Base-by-base conservation (phyloP, 805 yeast species). In the Wickerhamiella domercqiae region DNA sequence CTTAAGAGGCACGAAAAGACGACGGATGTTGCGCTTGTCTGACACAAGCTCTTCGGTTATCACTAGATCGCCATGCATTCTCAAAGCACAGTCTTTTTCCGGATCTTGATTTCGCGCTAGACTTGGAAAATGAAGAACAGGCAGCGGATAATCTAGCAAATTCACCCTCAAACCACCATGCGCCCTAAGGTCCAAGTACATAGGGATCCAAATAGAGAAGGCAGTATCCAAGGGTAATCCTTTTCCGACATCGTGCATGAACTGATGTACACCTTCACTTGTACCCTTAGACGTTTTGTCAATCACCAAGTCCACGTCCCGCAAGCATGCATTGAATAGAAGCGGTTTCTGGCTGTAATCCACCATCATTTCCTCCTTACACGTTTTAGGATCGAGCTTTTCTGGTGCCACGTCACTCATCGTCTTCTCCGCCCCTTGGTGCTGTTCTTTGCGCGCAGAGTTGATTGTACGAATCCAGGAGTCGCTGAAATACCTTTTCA, bases 141-240 rank as follows among this genome's bases (percentile, higher is more conserved):
- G 96, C 13, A 87, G 50, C 0, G 96, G 96, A 51, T 78, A 83
- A 50, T 86, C 97, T 38, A 90, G 62, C 42, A 86, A 47, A 14
- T 41, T 42, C 13, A 49, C 35, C 7, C 37, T 28, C 15, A 49
- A 21, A 3, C 54, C 54, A 6, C 49, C 54, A 2, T 39, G 38
- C 1, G 52, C 53, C 21, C 38, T 32, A 13, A 50, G 18, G 38
- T 75, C 70, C 11, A 78, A 31, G 53, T 61, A 61, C 38, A 74
- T 48, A 0, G 96, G 96, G 2, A 84, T 49, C 52, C 77, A 52
- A 15, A 80, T 62, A 1, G 87, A 73, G 53, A 72, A 86, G 36
- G 63, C 51, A 0, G 83, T 71, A 40, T 78, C 81, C 37, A 52
- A 50, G 0, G 97, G 96, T 9, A 78, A 69, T 0, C 90, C 93